A percentile compares a stretch with the other conserved stretches of the same genome.
Evolutionary conservation across 2,329 filamentous ascomycete genomes (phyloP).

Genomic region (Aspergillus nomiae): DNA sequence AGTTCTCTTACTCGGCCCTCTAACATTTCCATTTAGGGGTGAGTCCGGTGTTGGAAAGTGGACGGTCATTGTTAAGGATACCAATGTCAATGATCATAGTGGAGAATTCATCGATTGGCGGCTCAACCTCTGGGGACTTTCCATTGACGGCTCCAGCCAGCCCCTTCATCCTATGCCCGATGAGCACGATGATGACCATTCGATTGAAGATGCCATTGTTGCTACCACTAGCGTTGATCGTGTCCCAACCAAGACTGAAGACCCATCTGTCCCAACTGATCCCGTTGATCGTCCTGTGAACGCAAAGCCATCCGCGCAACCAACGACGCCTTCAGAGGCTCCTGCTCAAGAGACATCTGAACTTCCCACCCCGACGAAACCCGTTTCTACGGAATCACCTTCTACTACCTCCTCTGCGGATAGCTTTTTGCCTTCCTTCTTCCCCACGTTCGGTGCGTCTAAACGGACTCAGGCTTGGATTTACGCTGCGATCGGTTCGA

Average conservation of each 20-base stretch:
- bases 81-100: conserved; percentile 70
- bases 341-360: conserved; percentile 26
- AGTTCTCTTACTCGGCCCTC: background rate
- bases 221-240: conserved; percentile 65
- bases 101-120: conserved; percentile 90
- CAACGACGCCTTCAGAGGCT: conserved; percentile 22
- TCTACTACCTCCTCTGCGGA: conserved; percentile 42
- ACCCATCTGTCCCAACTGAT: conserved; percentile 57
- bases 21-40: conserved; percentile 62
- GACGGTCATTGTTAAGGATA: conserved; percentile 89
- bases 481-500: conserved; percentile 81
- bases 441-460: conserved; percentile 87
- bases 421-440: conserved; percentile 76
- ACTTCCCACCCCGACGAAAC: conserved; percentile 30
- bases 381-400: conserved; percentile 32
- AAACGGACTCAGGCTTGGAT: conserved; percentile 92
- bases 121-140: conserved; percentile 90
- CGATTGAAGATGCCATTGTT: conserved; percentile 64
- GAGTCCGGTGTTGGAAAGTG: conserved; percentile 85
- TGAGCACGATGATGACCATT: conserved; percentile 80
- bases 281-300: conserved; percentile 67
- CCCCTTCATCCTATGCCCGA: conserved; percentile 77
- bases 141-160: conserved; percentile 73
- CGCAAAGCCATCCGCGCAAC: conserved; percentile 50
- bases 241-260: conserved; percentile 47